Conservation (phyloP, 148 eudicot genomes). For the Diospyros lotus region DNA sequence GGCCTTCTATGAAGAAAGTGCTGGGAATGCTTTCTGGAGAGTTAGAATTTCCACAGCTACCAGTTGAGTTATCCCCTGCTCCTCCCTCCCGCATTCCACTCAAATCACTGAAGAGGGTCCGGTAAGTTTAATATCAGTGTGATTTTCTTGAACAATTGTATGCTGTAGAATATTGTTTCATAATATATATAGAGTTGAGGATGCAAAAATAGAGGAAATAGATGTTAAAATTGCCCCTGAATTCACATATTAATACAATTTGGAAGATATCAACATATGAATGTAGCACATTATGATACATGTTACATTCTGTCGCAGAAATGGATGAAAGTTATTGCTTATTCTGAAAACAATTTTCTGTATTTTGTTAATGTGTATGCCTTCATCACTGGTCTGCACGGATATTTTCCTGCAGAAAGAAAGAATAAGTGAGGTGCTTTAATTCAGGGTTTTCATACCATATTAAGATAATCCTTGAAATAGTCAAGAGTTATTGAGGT, state of each 20-base stretch:
- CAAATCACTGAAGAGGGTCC: conserved; percentile 60
- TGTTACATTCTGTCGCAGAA: background rate
- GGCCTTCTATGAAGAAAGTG: conserved; percentile 93
- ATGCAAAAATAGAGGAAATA: conserved; percentile 4
- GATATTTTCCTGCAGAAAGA: background rate
- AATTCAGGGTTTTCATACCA: background rate
- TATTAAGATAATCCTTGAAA: background rate
- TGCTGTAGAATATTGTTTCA: conserved; percentile 5
- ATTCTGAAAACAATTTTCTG: background rate
- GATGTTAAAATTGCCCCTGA: background rate
- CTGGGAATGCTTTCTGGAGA: conserved; percentile 89
- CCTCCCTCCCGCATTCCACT: conserved; percentile 50
- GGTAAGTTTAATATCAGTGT: conserved; percentile 39
- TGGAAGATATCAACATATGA: background rate
- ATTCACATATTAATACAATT: background rate
- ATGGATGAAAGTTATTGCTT: background rate
- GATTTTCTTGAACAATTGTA: background rate
- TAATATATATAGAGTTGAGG: background rate
- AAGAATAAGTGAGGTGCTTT: background rate
- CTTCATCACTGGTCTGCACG: background rate
- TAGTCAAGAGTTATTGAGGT: background rate
- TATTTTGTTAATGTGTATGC: background rate
- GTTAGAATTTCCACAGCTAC: conserved; percentile 59
- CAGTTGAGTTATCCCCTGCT: conserved; percentile 69
- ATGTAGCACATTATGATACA: background rate